phyloP scores from a whole-genome alignment of 2,329 filamentous ascomycete species.

The Fusarium veterinarium region DNA sequence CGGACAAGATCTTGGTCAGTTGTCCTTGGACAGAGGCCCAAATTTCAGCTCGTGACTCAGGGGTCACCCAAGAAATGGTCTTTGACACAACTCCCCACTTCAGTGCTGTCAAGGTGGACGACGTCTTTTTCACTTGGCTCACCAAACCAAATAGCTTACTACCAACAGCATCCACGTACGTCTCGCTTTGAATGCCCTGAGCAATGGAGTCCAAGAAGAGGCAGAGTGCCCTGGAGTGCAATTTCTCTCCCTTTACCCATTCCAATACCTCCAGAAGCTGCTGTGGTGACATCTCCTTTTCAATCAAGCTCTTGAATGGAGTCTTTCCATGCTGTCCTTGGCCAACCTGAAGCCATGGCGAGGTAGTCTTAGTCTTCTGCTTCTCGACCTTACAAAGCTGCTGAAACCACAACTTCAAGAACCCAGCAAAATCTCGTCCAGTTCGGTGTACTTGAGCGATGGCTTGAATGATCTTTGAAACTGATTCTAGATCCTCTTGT shows the following conservation, averaged over 20 bases:
- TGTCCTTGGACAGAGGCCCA: slow-evolving; percentile 51
- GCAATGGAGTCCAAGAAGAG: slow-evolving; percentile 58
- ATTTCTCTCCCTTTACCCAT: slow-evolving; percentile 54
- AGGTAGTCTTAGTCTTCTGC: slow-evolving; percentile 41
- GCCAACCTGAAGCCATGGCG: slow-evolving; percentile 50
- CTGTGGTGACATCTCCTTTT: slow-evolving; percentile 57
- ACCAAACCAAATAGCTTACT: slow-evolving; percentile 53
- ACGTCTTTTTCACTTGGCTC: slow-evolving; percentile 45
- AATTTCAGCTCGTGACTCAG: slow-evolving; percentile 46
- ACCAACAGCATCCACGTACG: slow-evolving; percentile 56
- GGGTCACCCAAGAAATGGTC: slow-evolving; percentile 50
- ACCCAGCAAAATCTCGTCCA: slow-evolving; percentile 57
- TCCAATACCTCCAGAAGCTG: slow-evolving; percentile 57
- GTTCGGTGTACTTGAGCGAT: slow-evolving; percentile 59
- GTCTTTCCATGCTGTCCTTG: slow-evolving; percentile 30
- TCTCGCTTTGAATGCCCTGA: slow-evolving; percentile 55
- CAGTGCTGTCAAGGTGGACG: slow-evolving; percentile 48
- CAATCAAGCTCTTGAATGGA: slow-evolving; percentile 47
- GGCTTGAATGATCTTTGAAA: slow-evolving; percentile 53
- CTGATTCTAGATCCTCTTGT: slow-evolving; percentile 36
- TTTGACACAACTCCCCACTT: slow-evolving; percentile 56
- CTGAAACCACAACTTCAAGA: slow-evolving; percentile 60
- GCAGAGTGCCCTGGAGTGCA: slow-evolving; percentile 50
- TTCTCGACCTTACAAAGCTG: slow-evolving; percentile 54
- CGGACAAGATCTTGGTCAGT: slow-evolving; percentile 49